A percentile compares a stretch with the other conserved stretches of the same genome.
phyloP scores from a whole-genome alignment of 2,329 filamentous ascomycete genomes.

The Trichothecium sympodiale region DNA sequence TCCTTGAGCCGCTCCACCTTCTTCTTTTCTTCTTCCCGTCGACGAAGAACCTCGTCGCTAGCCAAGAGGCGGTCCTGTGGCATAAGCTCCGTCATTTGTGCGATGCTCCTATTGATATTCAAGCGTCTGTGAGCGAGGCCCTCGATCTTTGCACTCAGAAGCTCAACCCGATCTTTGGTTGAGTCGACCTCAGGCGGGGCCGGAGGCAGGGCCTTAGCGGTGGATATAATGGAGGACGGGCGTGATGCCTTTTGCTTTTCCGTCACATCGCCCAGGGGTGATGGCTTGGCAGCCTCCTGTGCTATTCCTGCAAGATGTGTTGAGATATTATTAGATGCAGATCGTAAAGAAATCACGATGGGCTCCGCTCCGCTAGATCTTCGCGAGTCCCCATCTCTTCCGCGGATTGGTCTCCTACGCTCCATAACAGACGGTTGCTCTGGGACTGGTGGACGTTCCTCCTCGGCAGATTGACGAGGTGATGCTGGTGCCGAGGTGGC shows the following conservation, averaged over 20 bases:
- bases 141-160: constrained; percentile 54
- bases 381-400: constrained; percentile 11
- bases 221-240: constrained; percentile 20
- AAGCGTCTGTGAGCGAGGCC: constrained; percentile 54
- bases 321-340: constrained; percentile 4
- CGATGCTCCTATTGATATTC: constrained; percentile 63
- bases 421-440: constrained; percentile 18
- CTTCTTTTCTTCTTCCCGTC: constrained; percentile 45
- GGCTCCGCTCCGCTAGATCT: constrained; percentile 11
- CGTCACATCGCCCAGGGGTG: constrained; percentile 10
- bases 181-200: constrained; percentile 47
- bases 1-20: constrained; percentile 55
- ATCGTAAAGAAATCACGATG: constrained; percentile 18
- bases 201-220: constrained; percentile 48
- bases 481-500: constrained; percentile 32
- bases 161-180: constrained; percentile 52
- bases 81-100: constrained; percentile 69
- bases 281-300: not conserved
- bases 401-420: constrained; percentile 18
- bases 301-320: not conserved
- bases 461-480: constrained; percentile 13
- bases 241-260: not conserved
- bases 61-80: constrained; percentile 58
- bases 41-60: constrained; percentile 49
- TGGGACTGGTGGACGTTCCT: constrained; percentile 14